Base-by-base conservation (phyloP, 1,139 yeast species). In the Yamadazyma diospyri region DNA sequence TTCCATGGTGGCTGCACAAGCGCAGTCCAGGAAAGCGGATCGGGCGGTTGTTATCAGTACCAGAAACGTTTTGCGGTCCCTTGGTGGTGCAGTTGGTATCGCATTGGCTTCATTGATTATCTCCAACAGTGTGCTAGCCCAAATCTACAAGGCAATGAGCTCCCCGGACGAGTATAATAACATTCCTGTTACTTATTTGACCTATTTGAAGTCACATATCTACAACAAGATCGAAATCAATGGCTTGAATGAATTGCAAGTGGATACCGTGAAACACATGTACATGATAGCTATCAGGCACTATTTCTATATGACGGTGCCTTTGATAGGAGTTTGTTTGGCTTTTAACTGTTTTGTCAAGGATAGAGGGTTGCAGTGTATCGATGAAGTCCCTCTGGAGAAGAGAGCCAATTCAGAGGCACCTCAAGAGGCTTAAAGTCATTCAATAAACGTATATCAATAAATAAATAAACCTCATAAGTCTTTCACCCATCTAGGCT, bases 41-140 rank as follows among this genome's bases (percentile, higher is more conserved):
- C 51, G 81, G 30, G 78, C 81, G 0, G 78, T 75, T 13, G 75
- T 74, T 9, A 75, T 76, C 6, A 65, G 78, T 1, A 64, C 76
- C 1, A 59, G 81, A 48, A 75, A 75, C 40, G 73, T 74, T 10
- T 42, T 73, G 34, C 51, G 81, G 38, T 70, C 76, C 1, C 64
- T 76, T 37, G 81, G 82, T 23, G 79, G 79, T 16, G 70, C 81
- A 2, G 55, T 55, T 13, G 63, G 62, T 8, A 51, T 54, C 26
- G 57, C 61, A 10, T 37, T 50, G 24, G 59, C 53, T 2, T 55
- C 25, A n/a, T 45, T 54, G 14, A 50, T 51, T 20, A 51, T 55
- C 6, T 49, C 55, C 23, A 49, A 49, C 26, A 33, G 45, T 18
- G 35, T 48, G 13, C 14, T 40, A 7, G n/a, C n/a, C n/a, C n/a